Evolutionary conservation across 345 rosid genomes (phyloP).

Genomic region (Turritis glabra): DNA sequence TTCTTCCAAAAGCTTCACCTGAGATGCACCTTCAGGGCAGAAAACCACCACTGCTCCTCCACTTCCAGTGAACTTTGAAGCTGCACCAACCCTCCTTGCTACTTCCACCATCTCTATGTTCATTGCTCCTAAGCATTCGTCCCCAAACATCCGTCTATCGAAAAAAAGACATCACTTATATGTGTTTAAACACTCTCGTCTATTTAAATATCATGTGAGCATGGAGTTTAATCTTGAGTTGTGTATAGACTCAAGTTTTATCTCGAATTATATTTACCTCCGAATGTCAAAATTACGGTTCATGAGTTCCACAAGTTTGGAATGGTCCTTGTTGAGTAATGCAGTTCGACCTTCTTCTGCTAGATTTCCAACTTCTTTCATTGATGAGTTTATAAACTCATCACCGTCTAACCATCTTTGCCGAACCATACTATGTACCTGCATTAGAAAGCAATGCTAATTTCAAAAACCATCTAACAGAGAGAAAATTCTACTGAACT

Average conservation of each 20-base stretch:
- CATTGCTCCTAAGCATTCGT: conserved; percentile 65
- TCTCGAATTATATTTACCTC: conserved; percentile 47
- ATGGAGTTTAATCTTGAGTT: not conserved
- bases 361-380: conserved; percentile 68
- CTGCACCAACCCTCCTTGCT: conserved; percentile 74
- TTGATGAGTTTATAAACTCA: conserved; percentile 62
- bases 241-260: not conserved
- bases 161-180: not conserved
- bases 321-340: conserved; percentile 61
- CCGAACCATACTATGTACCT: conserved; percentile 86
- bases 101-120: conserved; percentile 93
- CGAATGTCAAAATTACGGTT: conserved; percentile 80
- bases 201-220: not conserved
- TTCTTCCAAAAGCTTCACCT: conserved; percentile 66
- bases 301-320: conserved; percentile 73
- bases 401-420: conserved; percentile 95
- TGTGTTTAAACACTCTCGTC: not conserved
- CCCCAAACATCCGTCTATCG: conserved; percentile 84
- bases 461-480: not conserved
- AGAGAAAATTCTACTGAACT: not conserved
- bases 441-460: conserved; percentile 31
- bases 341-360: conserved; percentile 68
- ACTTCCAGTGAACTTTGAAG: conserved; percentile 90
- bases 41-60: conserved; percentile 93
- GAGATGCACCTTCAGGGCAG: conserved; percentile 71